Conservation (phyloP, 257 asterid genomes). For the Cordia subcordata region DNA sequence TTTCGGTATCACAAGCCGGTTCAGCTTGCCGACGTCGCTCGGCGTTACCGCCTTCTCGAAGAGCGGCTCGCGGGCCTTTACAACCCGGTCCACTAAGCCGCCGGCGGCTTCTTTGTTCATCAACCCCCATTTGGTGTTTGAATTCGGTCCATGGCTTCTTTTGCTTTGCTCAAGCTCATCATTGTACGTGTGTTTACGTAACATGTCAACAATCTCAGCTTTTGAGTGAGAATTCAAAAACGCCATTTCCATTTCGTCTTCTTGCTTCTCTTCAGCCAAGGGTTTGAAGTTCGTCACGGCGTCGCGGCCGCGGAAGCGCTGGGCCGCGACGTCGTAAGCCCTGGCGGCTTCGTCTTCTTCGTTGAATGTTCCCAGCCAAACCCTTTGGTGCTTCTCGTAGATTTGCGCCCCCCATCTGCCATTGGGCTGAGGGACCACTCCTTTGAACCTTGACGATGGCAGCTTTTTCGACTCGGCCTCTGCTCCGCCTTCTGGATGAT, state of each 20-base stretch:
- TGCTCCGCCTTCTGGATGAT: slow-evolving; percentile 42
- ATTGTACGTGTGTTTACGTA: slow-evolving; percentile 69
- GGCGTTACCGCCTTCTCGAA: slow-evolving; percentile 90
- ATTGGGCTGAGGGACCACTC: slow-evolving; percentile 96
- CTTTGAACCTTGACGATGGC: slow-evolving; percentile 84
- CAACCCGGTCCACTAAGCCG: slow-evolving; percentile 11
- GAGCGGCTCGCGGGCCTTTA: slow-evolving; percentile 44
- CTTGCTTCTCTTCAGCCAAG: slow-evolving; percentile 20
- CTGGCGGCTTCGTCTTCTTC: slow-evolving; percentile 78
- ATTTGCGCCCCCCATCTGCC: slow-evolving; percentile 99
- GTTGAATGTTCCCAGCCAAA: slow-evolving; percentile 85
- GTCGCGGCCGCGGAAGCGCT: slow-evolving; percentile 87
- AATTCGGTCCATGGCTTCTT: slow-evolving; percentile 20
- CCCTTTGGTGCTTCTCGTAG: slow-evolving; percentile 83
- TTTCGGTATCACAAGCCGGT: slow-evolving; percentile 72
- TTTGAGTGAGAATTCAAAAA: slow-evolving; percentile 68
- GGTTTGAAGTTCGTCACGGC: slow-evolving; percentile 81
- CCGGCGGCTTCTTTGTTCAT: slow-evolving; percentile 4
- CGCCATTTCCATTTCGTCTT: slow-evolving; percentile 37
- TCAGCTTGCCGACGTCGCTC: slow-evolving; percentile 70
- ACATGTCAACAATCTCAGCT: slow-evolving; percentile 83
- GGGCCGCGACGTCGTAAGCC: slow-evolving; percentile 88
- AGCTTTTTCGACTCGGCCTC: slow-evolving; percentile 83
- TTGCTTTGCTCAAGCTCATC: slow-evolving; percentile 78
- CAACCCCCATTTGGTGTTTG: slow-evolving; percentile 4